Base-by-base conservation (phyloP, 805 yeast species). In the Yamadazyma olivae region DNA sequence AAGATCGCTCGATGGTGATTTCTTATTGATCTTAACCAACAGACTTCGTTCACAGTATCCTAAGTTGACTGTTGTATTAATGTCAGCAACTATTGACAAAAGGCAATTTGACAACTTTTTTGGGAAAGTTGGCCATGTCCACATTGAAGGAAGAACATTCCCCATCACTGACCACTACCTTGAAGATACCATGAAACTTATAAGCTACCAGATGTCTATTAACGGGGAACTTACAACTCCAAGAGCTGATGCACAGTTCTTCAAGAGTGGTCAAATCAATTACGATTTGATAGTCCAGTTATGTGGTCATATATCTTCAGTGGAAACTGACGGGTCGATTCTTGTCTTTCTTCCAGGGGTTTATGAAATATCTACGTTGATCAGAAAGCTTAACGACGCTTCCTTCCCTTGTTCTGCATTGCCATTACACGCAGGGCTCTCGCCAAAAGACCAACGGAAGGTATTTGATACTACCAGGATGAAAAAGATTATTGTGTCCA, bases 31-130 rank as follows among this genome's bases (percentile, higher is more conserved):
- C 35, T 72, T 91, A 32, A 64, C 91, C 43, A 89, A 86, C 49
- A 72, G 71, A 25, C 61, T 88, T 4, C 49, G 81, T 45, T 51
- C 60, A 8, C 70, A 67, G 32, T 71, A 61, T 35, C 74, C 75
- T 0, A 71, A 77, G 1, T 54, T 90, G 39, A 83, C 79, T 49
- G 68, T 91, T 21, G 71, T 91, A 7, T 67, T 93, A 33, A 91
- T 93, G 97, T 84, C 95, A 53, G 98, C 98, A 3, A 91, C 98
- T 1, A 90, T 91, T 28, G 85, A 87, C 50, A 73, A 81, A 1
- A 69, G 70, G 7, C 67, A 75, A 27, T 91, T 89, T 61, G 67
- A 74, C 35, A 65, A 70, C 17, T 91, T 83, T 51, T 91, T 91
- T 54, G 63, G 64, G 3, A 50, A 60, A 1, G 56, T 59, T 1